Conservation (phyloP, 129 eudicot species). For the Heracleum sosnowskyi region DNA sequence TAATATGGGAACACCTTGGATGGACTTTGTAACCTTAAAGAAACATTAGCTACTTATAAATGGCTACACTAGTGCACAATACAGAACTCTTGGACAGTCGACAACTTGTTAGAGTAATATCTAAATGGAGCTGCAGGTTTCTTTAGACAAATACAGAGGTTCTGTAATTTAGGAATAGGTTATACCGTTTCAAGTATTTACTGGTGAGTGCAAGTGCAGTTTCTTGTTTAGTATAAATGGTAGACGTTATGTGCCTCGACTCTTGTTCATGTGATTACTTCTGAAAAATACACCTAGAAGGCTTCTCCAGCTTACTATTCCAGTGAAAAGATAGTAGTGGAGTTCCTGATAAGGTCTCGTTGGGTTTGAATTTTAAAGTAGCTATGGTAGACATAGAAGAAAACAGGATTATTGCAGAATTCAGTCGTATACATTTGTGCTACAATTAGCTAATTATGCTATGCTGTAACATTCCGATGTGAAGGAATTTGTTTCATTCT, state of each 20-base stretch:
- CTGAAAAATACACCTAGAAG: background rate
- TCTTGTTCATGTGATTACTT: background rate
- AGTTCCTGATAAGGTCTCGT: background rate
- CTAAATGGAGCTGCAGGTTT: too few species aligned
- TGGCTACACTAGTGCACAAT: too few species aligned
- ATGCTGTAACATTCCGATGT: background rate
- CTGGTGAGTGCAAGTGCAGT: background rate
- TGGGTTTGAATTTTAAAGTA: background rate
- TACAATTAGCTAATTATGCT: background rate
- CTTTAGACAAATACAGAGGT: too few species aligned
- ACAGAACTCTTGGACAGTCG: too few species aligned
- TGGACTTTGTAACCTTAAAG: too few species aligned
- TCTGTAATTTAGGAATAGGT: too few species aligned
- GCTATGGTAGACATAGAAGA: background rate
- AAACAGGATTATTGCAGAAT: background rate
- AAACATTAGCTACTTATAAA: too few species aligned
- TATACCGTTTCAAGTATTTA: background rate
- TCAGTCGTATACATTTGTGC: background rate
- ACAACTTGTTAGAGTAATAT: too few species aligned
- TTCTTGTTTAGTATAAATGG: background rate
- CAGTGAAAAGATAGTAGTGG: background rate
- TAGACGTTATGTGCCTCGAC: background rate
- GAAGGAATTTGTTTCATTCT: background rate
- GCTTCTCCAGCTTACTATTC: background rate
- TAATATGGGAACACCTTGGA: too few species aligned